These are phyloP conservation scores for Carex cristatella DNA, from an alignment of 176 grass and related monocot species.

Conservation along the genomic window DNA sequence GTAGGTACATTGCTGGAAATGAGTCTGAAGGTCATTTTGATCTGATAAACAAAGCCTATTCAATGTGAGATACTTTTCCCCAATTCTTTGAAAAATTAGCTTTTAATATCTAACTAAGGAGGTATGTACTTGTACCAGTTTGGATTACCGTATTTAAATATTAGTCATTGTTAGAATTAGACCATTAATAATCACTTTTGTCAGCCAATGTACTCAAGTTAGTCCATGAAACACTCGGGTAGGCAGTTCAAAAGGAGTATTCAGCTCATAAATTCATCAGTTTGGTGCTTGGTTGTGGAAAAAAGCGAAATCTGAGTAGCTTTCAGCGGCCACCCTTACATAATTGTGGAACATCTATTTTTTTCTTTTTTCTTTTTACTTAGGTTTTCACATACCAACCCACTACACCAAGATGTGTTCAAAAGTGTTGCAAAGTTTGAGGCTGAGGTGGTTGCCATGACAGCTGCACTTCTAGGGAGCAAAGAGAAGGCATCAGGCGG, in stretches of 20 bases:
- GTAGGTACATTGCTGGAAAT: slow-evolving; percentile 88
- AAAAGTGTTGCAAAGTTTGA: slow-evolving; percentile 79
- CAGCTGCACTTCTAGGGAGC: slow-evolving; percentile 86
- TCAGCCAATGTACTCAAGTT: neutral
- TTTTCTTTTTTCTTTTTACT: neutral
- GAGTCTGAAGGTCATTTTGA: slow-evolving; percentile 83
- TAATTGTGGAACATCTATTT: neutral
- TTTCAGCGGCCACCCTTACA: neutral
- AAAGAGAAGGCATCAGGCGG: slow-evolving; percentile 73
- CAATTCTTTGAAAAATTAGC: neutral
- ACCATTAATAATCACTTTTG: neutral
- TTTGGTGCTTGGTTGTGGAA: neutral
- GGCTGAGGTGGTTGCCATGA: slow-evolving; percentile 95
- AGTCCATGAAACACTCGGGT: neutral
- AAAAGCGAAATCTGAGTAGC: neutral
- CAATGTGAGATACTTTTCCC: slow-evolving; percentile 56
- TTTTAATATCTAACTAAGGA: neutral
- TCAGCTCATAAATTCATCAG: neutral
- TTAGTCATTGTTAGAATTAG: neutral
- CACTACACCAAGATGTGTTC: slow-evolving; percentile 87
- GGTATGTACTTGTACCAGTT: neutral
- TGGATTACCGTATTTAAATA: neutral
- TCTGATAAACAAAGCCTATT: slow-evolving; percentile 88
- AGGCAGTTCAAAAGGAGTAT: neutral
- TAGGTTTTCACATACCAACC: slow-evolving; percentile 99